Percentiles rank a stretch among this genome's conserved stretches.
phyloP scores from a whole-genome alignment of 192 early-diverging fungal genomes.

The Funneliformis geosporum region DNA sequence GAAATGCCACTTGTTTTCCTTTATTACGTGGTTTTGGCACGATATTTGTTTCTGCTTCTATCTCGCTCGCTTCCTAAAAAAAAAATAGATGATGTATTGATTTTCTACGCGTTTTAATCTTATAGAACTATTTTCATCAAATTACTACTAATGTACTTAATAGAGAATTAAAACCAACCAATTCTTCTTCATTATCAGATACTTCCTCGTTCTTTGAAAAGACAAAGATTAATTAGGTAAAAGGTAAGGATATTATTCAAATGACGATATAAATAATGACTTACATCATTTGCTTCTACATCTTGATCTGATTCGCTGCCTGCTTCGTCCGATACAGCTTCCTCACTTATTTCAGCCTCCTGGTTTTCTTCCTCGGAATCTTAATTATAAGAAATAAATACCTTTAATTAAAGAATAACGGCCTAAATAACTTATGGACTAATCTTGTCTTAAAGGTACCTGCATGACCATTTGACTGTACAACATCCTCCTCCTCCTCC shows the following conservation, averaged over 20 bases:
- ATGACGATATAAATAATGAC: background rate
- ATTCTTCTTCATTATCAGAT: conserved; percentile 28
- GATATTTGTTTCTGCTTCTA: background rate
- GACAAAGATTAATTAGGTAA: background rate
- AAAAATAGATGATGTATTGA: background rate
- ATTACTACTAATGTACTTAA: background rate
- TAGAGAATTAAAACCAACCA: background rate
- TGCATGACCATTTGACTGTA: conserved; percentile 17
- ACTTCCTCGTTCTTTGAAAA: conserved; percentile 15
- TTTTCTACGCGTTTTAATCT: background rate
- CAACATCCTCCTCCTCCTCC: background rate
- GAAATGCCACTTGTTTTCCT: conserved; percentile 28
- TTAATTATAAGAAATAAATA: background rate
- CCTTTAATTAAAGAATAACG: background rate
- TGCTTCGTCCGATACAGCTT: background rate
- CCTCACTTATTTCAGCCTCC: background rate
- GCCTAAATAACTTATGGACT: background rate
- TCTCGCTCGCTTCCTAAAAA: conserved; percentile 17
- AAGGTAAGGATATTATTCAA: background rate
- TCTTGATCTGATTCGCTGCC: background rate
- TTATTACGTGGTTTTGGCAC: conserved; percentile 20
- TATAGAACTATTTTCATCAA: background rate
- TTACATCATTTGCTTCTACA: background rate
- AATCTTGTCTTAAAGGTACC: background rate
- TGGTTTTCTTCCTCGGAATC: background rate